Evolutionary conservation across 2,329 filamentous ascomycete genomes (phyloP), one percentile per base, ranked within the genome.

Genomic region (Claviceps monticola): DNA sequence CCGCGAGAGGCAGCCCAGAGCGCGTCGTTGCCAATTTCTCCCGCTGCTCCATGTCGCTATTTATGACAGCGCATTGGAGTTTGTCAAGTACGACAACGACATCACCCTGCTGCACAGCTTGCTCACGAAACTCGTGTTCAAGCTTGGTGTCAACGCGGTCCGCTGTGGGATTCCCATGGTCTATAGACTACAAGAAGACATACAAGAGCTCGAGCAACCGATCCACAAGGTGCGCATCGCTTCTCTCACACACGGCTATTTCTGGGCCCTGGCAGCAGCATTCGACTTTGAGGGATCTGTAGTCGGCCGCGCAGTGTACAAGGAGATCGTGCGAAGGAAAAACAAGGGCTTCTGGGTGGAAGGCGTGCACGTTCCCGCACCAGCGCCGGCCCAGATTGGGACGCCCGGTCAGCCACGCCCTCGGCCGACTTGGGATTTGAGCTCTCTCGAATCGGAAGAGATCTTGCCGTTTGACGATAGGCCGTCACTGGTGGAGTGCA

Each of bases 141-240:
- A 81, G 52, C 74, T 96, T 1, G 90, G 91, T 4, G 80, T 95
- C 49, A 95, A 96, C 63, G 85, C 88, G 16, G 78, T 78, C 5
- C 79, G 84, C 53, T 84, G 79, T 59, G 88, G 89, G 0, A 68
- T 96, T 39, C 88, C 90, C 2, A 95, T 96, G 89, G 77, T 95
- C 11, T 82, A 94, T 65, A 80, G 85, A 46, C 75, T 97, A 1
- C 90, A 96, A 64, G 88, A 95, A 60, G 88, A 93, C 56, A 85
- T 93, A 36, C 75, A 80, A 51, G 76, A 79, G 7, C 73, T 82
- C 3, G 80, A 83, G 46, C 76, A 77, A 23, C 80, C 84, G 0
- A 66, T 80, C 43, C 78, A 83, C 34, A 93, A 91, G 62, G 79
- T 95, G 41, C 84, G 87, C 44, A 73, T 94, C 44, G 88, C 86